These are phyloP conservation scores for Quercus gilva DNA, from an alignment of 306 rosid species.

Conservation along the genomic window DNA sequence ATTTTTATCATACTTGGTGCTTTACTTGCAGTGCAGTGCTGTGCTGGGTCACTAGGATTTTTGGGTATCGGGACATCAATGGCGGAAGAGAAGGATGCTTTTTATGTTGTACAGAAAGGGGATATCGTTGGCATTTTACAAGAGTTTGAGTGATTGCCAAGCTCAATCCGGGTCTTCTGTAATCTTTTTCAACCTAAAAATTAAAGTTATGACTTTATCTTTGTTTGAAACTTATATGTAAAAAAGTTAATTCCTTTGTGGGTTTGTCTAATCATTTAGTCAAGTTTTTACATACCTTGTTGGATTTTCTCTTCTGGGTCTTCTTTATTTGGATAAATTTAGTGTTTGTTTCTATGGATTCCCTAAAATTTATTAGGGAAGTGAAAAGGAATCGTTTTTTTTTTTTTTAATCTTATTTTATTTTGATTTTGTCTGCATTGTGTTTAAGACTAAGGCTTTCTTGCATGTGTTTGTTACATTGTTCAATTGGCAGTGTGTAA, in stretches of 20 bases:
- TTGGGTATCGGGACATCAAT: conserved; percentile 28
- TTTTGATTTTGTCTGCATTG: neutral
- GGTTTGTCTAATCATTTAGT: neutral
- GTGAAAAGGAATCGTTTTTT: too few relatives aligned
- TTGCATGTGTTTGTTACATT: neutral
- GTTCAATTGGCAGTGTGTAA: neutral
- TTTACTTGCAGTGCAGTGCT: neutral
- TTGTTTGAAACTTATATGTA: neutral
- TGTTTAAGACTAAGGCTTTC: neutral
- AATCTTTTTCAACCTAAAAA: conserved; percentile 12
- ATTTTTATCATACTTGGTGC: neutral
- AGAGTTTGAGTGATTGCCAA: conserved; percentile 52
- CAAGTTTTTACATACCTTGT: neutral
- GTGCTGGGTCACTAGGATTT: conserved; percentile 15
- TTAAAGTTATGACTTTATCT: neutral
- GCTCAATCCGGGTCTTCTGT: conserved; percentile 51
- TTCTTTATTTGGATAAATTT: neutral
- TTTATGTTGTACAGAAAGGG: conserved; percentile 71
- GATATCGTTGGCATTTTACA: conserved; percentile 70
- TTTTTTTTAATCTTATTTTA: too few relatives aligned
- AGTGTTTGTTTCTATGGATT: neutral
- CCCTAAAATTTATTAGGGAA: neutral
- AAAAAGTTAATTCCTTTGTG: neutral
- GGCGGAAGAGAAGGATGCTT: conserved; percentile 70
- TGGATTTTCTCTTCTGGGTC: neutral